phyloP scores from a whole-genome alignment of 192 early-diverging fungal species.

The Haplosporangium gracile region DNA sequence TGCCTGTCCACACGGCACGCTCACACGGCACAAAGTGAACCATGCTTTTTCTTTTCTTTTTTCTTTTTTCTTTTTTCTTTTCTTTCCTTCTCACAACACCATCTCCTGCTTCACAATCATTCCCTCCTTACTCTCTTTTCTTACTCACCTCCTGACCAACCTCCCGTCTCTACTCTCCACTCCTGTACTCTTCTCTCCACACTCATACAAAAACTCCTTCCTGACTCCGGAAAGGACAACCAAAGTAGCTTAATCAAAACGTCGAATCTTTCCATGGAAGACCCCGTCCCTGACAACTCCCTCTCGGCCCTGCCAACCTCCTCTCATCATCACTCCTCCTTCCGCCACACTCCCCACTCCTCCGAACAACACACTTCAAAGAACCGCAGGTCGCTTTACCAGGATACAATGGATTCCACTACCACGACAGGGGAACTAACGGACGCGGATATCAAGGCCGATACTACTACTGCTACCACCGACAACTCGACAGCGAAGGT shows the following conservation, averaged over 20 bases:
- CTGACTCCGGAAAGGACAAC: background rate
- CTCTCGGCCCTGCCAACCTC: background rate
- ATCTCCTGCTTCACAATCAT: background rate
- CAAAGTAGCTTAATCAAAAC: background rate
- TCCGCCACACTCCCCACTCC: background rate
- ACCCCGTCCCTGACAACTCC: background rate
- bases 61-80: background rate
- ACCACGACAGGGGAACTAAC: background rate
- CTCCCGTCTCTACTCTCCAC: no score
- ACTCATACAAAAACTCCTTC: background rate
- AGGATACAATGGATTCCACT: slow-evolving; percentile 1
- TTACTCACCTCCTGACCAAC: no score
- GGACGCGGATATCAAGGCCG: background rate
- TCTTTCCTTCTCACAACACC: background rate
- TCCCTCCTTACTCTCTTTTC: background rate
- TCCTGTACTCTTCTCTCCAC: background rate
- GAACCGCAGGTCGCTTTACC: background rate
- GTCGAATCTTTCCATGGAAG: slow-evolving; percentile 7
- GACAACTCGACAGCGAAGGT: background rate
- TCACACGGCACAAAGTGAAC: no score
- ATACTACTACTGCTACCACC: background rate
- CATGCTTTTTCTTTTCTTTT: background rate
- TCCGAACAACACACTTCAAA: background rate
- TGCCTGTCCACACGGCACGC: background rate
- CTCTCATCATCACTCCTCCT: background rate